Base-by-base conservation (phyloP, 352 stramenopile species). In the Pythium sukuiense region DNA sequence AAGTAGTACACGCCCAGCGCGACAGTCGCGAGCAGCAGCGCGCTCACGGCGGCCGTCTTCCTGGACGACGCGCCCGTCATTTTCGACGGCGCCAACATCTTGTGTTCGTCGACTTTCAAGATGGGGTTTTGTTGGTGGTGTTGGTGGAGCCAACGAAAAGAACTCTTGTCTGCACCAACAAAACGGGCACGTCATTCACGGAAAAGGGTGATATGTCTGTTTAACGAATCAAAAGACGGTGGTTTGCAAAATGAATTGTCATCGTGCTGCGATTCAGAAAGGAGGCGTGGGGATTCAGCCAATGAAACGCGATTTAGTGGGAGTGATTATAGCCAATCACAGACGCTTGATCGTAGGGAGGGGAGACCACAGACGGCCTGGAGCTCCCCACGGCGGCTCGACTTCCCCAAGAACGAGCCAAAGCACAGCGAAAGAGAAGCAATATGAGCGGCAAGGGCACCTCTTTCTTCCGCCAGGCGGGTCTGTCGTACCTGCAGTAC, bases 401-500 rank as follows among this genome's bases (percentile, higher is more conserved):
- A 52, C 16, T 41, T 45, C 32, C 52, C 52, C 29, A 11, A 33
- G n/a, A 52, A 52, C 45, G 45, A 52, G 45, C 45, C 45, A 52
- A 30, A 52, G 45, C 45, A 66, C 27, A 55, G 8, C 35, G 61
- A 65, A 41, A 54, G 48, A 62, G 18, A 35, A 65, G 18, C 48
- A 85, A 46, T 54, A 92, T 92, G 84, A 83, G 79, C 69, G 76
- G 52, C 71, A 90, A 88, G 74, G 87, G 87, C 77, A 93, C 87
- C 50, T 93, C 85, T 76, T 78, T 95, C 60, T 95, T 86, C 84
- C 87, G 87, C 83, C 85, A 89, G 70, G 85, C 85, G 43, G 87
- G 87, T 59, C 73, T 93, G 65, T 95, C 87, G 60, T 95, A 95
- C 80, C 78, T 95, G 67, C 85, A 93, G 80, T 95, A 95, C 79